These are phyloP conservation scores for Zygotorulaspora danielsina DNA, from an alignment of 805 yeast species.

Conservation along the genomic window DNA sequence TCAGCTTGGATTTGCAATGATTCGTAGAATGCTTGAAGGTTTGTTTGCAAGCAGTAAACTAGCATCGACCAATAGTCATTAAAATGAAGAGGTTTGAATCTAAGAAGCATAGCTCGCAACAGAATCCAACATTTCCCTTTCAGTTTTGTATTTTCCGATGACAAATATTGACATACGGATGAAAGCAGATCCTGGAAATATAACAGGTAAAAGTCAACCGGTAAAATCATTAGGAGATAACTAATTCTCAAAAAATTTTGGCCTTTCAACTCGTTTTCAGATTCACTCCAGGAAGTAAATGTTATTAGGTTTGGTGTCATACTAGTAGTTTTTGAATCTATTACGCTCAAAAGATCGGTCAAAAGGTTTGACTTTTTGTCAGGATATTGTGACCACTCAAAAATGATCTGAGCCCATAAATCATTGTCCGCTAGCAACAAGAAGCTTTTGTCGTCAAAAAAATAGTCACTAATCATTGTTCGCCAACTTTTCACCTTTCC, in stretches of 20 bases:
- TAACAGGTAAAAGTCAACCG: constrained; percentile 50
- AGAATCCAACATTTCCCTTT: constrained; percentile 42
- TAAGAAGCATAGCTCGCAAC: constrained; percentile 60
- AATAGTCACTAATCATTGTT: constrained; percentile 54
- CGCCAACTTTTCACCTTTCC: constrained; percentile 57
- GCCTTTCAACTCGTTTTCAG: constrained; percentile 53
- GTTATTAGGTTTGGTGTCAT: constrained; percentile 49
- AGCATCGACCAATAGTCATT: constrained; percentile 66
- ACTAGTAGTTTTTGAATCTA: constrained; percentile 40
- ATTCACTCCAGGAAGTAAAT: constrained; percentile 66
- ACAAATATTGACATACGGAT: constrained; percentile 40
- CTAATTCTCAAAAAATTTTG: constrained; percentile 58
- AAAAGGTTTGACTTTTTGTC: constrained; percentile 53
- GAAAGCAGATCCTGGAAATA: constrained; percentile 47
- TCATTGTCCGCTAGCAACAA: constrained; percentile 14
- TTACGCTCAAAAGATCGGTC: constrained; percentile 26
- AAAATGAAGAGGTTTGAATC: constrained; percentile 60
- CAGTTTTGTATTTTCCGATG: constrained; percentile 30
- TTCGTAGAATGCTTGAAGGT: constrained; percentile 32
- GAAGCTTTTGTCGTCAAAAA: constrained; percentile 46
- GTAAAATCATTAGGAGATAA: constrained; percentile 58
- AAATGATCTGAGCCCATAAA: constrained; percentile 53
- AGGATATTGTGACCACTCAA: constrained; percentile 52
- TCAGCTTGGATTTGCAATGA: constrained; percentile 27
- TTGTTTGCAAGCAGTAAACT: constrained; percentile 52